phyloP scores from a whole-genome alignment of 768 basidiomycete species.

The Hygrocybe punicea region DNA sequence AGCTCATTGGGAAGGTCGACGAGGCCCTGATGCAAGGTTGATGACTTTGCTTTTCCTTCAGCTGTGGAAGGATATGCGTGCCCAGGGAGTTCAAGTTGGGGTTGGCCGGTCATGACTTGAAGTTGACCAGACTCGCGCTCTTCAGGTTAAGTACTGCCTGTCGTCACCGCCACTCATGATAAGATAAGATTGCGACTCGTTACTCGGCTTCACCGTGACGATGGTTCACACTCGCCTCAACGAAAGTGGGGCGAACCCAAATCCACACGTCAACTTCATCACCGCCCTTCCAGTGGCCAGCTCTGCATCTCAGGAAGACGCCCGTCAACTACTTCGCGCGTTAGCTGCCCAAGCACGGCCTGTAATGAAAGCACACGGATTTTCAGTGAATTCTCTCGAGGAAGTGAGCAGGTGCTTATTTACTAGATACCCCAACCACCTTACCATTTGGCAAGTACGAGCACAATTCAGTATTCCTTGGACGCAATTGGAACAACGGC shows the following conservation, averaged over 20 bases:
- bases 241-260: slow-evolving; percentile 66
- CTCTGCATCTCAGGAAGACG: slow-evolving; percentile 52
- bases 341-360: slow-evolving; percentile 82
- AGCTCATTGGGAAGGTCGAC: neutral
- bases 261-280: slow-evolving; percentile 76
- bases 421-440: neutral
- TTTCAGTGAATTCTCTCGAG: slow-evolving; percentile 73
- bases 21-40: neutral
- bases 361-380: slow-evolving; percentile 76
- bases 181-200: neutral
- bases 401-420: slow-evolving; percentile 54
- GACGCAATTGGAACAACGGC: slow-evolving; percentile 82
- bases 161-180: neutral
- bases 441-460: slow-evolving; percentile 54
- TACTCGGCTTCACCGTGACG: neutral
- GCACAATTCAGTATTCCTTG: slow-evolving; percentile 72
- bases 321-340: slow-evolving; percentile 68
- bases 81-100: neutral
- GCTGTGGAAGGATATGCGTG: neutral
- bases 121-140: no score
- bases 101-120: no score
- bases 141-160: neutral
- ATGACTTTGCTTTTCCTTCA: neutral
- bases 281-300: slow-evolving; percentile 47
- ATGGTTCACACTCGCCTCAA: slow-evolving; percentile 80